These are phyloP conservation scores for Cordyceps farinosa DNA, from an alignment of 2,329 filamentous ascomycete genomes.

Conservation along the genomic window DNA sequence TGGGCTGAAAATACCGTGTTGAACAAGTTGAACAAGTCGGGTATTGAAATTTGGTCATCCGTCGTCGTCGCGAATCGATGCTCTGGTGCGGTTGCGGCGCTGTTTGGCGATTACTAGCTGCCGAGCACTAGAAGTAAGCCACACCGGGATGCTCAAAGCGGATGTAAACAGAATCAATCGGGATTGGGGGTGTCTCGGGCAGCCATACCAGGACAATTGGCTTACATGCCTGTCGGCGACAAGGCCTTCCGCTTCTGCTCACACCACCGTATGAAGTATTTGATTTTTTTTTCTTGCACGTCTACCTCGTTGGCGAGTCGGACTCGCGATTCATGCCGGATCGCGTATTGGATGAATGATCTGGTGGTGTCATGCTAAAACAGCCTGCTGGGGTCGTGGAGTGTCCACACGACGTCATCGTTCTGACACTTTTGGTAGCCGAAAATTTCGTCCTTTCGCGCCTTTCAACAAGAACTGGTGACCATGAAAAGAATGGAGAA, in stretches of 20 bases:
- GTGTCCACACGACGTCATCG: slow-evolving; percentile 12
- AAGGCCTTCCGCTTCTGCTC: not conserved
- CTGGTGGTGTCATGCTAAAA: slow-evolving; percentile 2
- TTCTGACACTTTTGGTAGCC: slow-evolving; percentile 2
- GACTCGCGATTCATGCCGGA: not conserved
- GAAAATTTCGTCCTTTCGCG: not conserved
- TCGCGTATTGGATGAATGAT: slow-evolving; percentile 12
- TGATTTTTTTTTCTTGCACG: not conserved
- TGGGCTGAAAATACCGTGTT: not conserved
- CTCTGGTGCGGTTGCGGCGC: not conserved
- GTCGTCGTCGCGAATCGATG: not conserved
- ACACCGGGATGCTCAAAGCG: slow-evolving; percentile 17
- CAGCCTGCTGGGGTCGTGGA: slow-evolving; percentile 3
- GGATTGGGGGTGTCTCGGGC: slow-evolving; percentile 6
- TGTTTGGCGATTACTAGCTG: not conserved
- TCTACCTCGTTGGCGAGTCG: slow-evolving; percentile 3
- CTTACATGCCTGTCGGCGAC: slow-evolving; percentile 9
- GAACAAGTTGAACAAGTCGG: not conserved
- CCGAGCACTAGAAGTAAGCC: slow-evolving; percentile 5
- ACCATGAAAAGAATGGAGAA: not conserved
- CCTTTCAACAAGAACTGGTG: not conserved
- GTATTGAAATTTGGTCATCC: not conserved
- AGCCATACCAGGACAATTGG: slow-evolving; percentile 10
- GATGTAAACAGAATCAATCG: not conserved
- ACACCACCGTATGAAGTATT: not conserved